Percentiles rank a stretch among this genome's conserved stretches.
Evolutionary conservation across 2,329 filamentous ascomycete genomes (phyloP).

Genomic region (Fusarium pseudograminearum): DNA sequence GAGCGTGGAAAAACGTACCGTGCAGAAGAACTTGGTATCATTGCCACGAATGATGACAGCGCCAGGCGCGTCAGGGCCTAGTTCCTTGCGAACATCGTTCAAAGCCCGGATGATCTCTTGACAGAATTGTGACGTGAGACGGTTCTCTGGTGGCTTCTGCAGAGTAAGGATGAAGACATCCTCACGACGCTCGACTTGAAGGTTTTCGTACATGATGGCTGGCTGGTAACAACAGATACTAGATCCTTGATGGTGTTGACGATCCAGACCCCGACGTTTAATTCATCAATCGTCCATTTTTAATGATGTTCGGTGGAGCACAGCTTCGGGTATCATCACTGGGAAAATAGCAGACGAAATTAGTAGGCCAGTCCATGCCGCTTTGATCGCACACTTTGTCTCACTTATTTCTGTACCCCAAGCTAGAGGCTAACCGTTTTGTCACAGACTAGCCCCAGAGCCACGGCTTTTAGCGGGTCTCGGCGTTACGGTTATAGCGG

Average conservation of each 20-base stretch:
- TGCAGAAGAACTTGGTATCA: slow-evolving; percentile 9
- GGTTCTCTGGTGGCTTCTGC: slow-evolving; percentile 11
- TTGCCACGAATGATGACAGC: slow-evolving; percentile 2
- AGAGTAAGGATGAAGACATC: slow-evolving; percentile 5
- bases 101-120: background rate
- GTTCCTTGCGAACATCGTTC: background rate
- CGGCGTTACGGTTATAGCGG: background rate
- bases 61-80: background rate
- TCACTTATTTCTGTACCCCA: too few species aligned
- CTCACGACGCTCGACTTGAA: background rate
- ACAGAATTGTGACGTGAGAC: slow-evolving; percentile 11
- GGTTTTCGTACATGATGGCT: background rate
- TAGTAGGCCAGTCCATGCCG: fast-evolving
- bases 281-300: background rate
- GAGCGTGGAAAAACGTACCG: background rate
- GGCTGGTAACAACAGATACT: background rate
- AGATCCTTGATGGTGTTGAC: background rate
- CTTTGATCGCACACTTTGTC: fast-evolving
- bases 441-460: too few species aligned
- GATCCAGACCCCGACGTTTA: background rate
- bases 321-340: too few species aligned
- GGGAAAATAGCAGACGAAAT: too few species aligned
- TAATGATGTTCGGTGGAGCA: background rate
- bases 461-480: background rate
- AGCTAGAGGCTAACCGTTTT: background rate